Conservation (phyloP, 169 alveolate species). For the Eimeria falciformis region DNA sequence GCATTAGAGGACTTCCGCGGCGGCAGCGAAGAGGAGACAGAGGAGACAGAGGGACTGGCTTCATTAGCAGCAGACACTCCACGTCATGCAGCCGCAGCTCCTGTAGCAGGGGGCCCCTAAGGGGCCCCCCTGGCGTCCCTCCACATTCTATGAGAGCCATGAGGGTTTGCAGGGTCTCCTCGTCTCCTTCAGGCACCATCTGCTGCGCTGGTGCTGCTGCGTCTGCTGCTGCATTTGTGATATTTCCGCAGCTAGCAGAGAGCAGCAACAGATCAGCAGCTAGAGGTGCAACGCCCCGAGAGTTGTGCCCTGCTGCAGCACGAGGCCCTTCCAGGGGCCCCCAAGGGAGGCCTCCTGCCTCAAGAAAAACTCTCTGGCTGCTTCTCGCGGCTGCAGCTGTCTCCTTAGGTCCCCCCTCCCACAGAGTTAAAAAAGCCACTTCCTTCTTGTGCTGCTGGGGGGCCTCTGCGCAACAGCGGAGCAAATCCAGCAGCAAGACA, state of each 20-base stretch:
- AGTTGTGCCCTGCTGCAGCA: slow-evolving; percentile 2
- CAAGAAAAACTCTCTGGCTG: slow-evolving; percentile 1
- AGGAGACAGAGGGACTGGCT: slow-evolving; percentile 15
- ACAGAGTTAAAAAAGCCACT: neutral
- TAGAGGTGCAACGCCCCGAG: neutral
- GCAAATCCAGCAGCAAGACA: slow-evolving; percentile 28
- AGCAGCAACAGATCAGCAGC: slow-evolving; percentile 40
- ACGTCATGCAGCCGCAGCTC: slow-evolving; percentile 37
- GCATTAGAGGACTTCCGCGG: neutral
- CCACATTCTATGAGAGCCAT: neutral
- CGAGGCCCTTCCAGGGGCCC: slow-evolving; percentile 30
- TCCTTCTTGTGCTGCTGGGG: neutral
- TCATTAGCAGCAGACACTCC: slow-evolving; percentile 15
- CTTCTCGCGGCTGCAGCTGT: slow-evolving; percentile 20
- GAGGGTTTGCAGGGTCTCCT: neutral
- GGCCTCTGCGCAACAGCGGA: slow-evolving; percentile 26
- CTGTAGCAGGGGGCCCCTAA: neutral
- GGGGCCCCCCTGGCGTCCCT: neutral
- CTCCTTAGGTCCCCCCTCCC: neutral
- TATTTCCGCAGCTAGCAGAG: slow-evolving; percentile 3
- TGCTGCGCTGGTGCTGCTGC: slow-evolving; percentile 26
- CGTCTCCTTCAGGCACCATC: slow-evolving; percentile 7
- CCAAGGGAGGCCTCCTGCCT: neutral
- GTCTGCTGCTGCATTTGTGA: slow-evolving; percentile 1
- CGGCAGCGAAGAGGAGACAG: neutral